A percentile compares a stretch with the other conserved stretches of the same genome.
Evolutionary conservation across 2,329 filamentous ascomycete genomes (phyloP).

Genomic region (Diaporthe sp.): DNA sequence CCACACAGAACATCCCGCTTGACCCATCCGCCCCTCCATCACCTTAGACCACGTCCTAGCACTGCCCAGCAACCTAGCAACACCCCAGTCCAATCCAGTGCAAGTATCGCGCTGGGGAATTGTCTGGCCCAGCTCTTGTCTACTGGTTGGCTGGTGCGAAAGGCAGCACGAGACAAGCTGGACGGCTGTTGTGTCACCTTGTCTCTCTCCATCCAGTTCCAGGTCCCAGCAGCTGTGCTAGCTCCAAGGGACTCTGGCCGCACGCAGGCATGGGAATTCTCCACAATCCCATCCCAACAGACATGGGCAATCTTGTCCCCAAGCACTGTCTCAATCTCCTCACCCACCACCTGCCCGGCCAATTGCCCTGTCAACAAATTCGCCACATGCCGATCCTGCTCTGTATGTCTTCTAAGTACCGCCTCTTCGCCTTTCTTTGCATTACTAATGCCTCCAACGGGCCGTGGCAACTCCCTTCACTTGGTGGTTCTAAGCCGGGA

Average conservation of each 20-base stretch:
- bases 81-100: background rate
- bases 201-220: no score
- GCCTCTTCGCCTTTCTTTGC: background rate
- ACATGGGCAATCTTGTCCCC: conserved; percentile 21
- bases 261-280: background rate
- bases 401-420: background rate
- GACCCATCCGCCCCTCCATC: conserved; percentile 3
- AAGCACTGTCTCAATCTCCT: background rate
- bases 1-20: background rate
- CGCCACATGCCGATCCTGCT: conserved; percentile 3
- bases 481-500: background rate
- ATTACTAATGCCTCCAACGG: conserved; percentile 7
- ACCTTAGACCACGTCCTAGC: background rate
- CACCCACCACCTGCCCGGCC: background rate
- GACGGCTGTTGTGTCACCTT: background rate
- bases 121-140: background rate
- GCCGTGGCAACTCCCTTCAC: background rate
- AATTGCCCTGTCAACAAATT: background rate
- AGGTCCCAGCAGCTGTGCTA: background rate
- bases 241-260: no score
- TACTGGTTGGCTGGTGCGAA: background rate
- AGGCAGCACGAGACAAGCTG: background rate
- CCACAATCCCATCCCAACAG: conserved; percentile 18
- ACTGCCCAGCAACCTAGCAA: background rate
- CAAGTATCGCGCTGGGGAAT: background rate